These are phyloP conservation scores for Fistulinella prunicolor DNA, from an alignment of 768 basidiomycete species.

Conservation along the genomic window DNA sequence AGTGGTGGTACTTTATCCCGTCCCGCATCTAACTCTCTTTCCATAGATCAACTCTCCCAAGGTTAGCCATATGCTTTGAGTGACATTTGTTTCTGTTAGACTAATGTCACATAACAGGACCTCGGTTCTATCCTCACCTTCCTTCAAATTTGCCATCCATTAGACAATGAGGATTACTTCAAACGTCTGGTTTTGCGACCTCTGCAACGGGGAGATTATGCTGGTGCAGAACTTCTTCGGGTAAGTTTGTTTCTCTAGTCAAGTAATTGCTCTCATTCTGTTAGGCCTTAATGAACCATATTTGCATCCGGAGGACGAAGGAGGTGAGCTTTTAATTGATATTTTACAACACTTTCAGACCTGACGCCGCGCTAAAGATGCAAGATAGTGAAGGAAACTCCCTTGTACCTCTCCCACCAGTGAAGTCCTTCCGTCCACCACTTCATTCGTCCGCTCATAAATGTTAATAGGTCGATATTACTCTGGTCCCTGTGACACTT, in stretches of 20 bases:
- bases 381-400: slow-evolving; percentile 73
- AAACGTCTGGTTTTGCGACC: slow-evolving; percentile 77
- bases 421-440: slow-evolving; percentile 21
- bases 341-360: background rate
- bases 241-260: slow-evolving; percentile 37
- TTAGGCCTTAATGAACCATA: slow-evolving; percentile 73
- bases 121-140: slow-evolving; percentile 85
- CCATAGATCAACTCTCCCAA: slow-evolving; percentile 74
- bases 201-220: slow-evolving; percentile 61
- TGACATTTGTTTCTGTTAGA: background rate
- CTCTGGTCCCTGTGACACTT: slow-evolving; percentile 66
- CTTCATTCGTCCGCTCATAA: slow-evolving; percentile 3
- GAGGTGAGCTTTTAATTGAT: slow-evolving; percentile 44
- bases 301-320: slow-evolving; percentile 81
- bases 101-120: slow-evolving; percentile 54
- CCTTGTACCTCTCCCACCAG: slow-evolving; percentile 74
- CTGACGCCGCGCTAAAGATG: slow-evolving; percentile 53
- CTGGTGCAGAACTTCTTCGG: slow-evolving; percentile 67
- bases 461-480: slow-evolving; percentile 66
- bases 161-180: slow-evolving; percentile 82
- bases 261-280: slow-evolving; percentile 5
- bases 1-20: slow-evolving; percentile 29
- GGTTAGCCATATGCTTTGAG: slow-evolving; percentile 33
- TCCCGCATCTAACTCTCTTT: background rate
- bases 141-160: slow-evolving; percentile 77